These are phyloP conservation scores for Megacollybia marginata DNA, from an alignment of 768 basidiomycete species.

Conservation along the genomic window DNA sequence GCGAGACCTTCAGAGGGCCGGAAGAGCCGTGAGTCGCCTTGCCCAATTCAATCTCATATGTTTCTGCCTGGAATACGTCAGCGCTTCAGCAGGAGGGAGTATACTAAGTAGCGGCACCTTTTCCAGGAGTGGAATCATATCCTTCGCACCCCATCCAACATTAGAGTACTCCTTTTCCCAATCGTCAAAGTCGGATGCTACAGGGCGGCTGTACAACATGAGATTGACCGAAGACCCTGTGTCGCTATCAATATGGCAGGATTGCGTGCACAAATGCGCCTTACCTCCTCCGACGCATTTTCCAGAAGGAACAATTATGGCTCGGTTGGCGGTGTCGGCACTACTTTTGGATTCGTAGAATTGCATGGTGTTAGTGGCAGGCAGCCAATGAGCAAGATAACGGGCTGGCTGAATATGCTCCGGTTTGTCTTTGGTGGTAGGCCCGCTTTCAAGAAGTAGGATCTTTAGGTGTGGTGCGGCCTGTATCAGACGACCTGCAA, in stretches of 20 bases:
- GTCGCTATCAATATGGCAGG: too few species aligned
- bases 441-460: slow-evolving; percentile 36
- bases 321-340: slow-evolving; percentile 21
- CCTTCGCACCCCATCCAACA: slow-evolving; percentile 18
- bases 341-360: slow-evolving; percentile 22
- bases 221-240: slow-evolving; percentile 33
- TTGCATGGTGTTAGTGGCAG: slow-evolving; percentile 23
- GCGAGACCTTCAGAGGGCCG: slow-evolving; percentile 16
- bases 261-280: too few species aligned
- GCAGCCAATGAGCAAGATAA: slow-evolving; percentile 21
- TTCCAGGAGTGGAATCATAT: slow-evolving; percentile 16
- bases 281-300: slow-evolving; percentile 31
- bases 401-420: slow-evolving; percentile 31
- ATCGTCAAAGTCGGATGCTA: slow-evolving; percentile 16
- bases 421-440: slow-evolving; percentile 22
- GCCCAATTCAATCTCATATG: slow-evolving; percentile 10
- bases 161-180: slow-evolving; percentile 14
- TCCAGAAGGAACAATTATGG: slow-evolving; percentile 22
- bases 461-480: slow-evolving; percentile 31
- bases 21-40: slow-evolving; percentile 15
- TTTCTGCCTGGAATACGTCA: slow-evolving; percentile 15
- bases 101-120: slow-evolving; percentile 8
- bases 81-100: too few species aligned
- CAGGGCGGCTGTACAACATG: slow-evolving; percentile 13
- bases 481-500: slow-evolving; percentile 29